These are phyloP conservation scores for Comarum palustre DNA, from an alignment of 306 rosid genomes.

Conservation along the genomic window DNA sequence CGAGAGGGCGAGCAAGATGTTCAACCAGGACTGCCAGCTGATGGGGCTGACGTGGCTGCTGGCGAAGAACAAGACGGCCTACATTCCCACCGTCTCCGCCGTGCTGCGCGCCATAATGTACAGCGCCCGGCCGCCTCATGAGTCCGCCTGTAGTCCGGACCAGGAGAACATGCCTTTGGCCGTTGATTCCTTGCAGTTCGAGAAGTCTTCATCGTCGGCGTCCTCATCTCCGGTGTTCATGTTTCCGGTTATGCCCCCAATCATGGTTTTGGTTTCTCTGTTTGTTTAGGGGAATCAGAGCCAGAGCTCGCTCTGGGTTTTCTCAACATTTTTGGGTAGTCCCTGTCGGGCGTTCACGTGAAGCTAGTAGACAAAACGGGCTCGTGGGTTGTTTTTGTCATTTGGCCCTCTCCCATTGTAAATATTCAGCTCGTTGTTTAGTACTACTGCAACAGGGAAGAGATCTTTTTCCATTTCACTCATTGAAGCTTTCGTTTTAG, in stretches of 20 bases:
- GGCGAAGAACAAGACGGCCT: constrained; percentile 80
- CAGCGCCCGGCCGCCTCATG: constrained; percentile 75
- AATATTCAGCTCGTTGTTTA: constrained; percentile 30
- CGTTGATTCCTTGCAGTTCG: constrained; percentile 87
- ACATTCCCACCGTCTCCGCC: constrained; percentile 95
- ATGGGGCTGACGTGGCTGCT: constrained; percentile 97
- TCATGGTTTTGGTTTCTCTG: constrained; percentile 24
- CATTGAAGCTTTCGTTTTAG: not conserved
- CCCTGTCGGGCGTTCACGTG: constrained; percentile 54
- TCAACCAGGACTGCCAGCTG: constrained; percentile 83
- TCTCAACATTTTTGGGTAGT: constrained; percentile 36
- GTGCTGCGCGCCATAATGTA: constrained; percentile 90
- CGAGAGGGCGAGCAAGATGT: constrained; percentile 78
- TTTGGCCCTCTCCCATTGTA: constrained; percentile 39
- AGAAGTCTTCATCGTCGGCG: constrained; percentile 33
- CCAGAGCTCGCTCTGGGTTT: not conserved
- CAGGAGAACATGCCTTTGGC: constrained; percentile 99
- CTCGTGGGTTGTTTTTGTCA: constrained; percentile 30
- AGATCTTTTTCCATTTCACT: not conserved
- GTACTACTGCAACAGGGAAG: constrained; percentile 1
- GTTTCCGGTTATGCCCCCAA: constrained; percentile 43
- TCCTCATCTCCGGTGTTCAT: constrained; percentile 22
- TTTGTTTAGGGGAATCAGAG: constrained; percentile 20
- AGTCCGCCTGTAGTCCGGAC: constrained; percentile 87
- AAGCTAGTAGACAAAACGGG: constrained; percentile 59